These are phyloP conservation scores for Malassezia restricta DNA, from an alignment of 1,284 basidiomycete species.

Conservation along the genomic window DNA sequence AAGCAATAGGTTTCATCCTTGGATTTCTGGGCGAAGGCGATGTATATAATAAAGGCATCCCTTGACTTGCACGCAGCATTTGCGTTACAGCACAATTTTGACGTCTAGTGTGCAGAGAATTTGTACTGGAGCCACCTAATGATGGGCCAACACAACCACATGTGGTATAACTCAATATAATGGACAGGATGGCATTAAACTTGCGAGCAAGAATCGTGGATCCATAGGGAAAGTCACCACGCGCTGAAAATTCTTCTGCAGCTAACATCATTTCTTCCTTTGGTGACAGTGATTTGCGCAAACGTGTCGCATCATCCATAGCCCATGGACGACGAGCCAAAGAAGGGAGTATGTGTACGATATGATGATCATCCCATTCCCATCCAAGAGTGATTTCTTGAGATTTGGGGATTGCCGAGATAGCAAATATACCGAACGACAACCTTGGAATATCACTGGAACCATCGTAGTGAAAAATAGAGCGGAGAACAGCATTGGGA, in stretches of 20 bases:
- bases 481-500: constrained; percentile 75
- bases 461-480: constrained; percentile 51
- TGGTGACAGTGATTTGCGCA: constrained; percentile 5
- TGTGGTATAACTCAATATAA: constrained; percentile 31
- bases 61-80: constrained; percentile 42
- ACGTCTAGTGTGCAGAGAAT: constrained; percentile 30
- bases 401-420: constrained; percentile 61
- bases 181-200: constrained; percentile 33
- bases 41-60: constrained; percentile 40
- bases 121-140: constrained; percentile 29
- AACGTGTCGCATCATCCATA: constrained; percentile 15
- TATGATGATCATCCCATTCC: constrained; percentile 91
- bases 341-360: constrained; percentile 67
- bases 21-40: constrained; percentile 24
- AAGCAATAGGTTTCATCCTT: constrained; percentile 27
- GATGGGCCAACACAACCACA: constrained; percentile 41
- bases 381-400: constrained; percentile 84
- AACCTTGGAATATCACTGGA: constrained; percentile 51
- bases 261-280: constrained; percentile 9
- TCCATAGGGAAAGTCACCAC: constrained; percentile 40
- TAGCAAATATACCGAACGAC: constrained; percentile 70
- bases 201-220: constrained; percentile 32
- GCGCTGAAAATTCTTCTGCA: constrained; percentile 24
- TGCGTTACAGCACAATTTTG: constrained; percentile 44
- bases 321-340: constrained; percentile 51